These are phyloP conservation scores for Aspergillus alliaceus DNA, from an alignment of 2,329 filamentous ascomycete genomes.

Conservation along the genomic window DNA sequence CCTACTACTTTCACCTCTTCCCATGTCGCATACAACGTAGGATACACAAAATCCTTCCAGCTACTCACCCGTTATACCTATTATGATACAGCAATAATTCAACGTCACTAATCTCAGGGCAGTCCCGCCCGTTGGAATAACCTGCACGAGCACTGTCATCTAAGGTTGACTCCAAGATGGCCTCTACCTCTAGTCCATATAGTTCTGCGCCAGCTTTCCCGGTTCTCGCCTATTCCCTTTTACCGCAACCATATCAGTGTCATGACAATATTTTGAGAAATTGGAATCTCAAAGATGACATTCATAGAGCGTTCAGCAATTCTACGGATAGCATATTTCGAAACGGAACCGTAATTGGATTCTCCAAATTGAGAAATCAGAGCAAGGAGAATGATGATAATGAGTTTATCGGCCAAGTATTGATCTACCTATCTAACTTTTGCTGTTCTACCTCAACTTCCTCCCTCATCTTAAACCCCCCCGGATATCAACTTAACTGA, in stretches of 20 bases:
- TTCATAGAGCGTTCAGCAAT: constrained; percentile 20
- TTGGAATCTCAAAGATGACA: constrained; percentile 30
- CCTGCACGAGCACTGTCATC: not conserved
- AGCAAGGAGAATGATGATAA: constrained; percentile 23
- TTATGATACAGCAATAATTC: not conserved
- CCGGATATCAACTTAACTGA: not conserved
- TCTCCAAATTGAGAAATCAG: constrained; percentile 29
- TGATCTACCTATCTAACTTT: not conserved
- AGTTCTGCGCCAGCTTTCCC: constrained; percentile 31
- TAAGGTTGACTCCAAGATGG: constrained; percentile 14
- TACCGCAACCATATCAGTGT: constrained; percentile 9
- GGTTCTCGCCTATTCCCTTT: constrained; percentile 31
- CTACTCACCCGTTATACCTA: too few relatives aligned
- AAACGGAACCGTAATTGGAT: constrained; percentile 31
- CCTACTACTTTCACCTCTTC: not conserved
- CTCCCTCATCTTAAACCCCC: too few relatives aligned
- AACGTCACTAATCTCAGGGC: not conserved
- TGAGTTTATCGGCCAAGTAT: constrained; percentile 34
- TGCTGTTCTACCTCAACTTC: too few relatives aligned
- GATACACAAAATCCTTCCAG: too few relatives aligned
- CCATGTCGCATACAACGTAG: too few relatives aligned
- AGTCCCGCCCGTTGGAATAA: not conserved
- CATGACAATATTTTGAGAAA: not conserved
- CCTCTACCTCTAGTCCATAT: constrained; percentile 20
- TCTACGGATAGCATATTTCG: constrained; percentile 22